Evolutionary conservation across 345 rosid genomes (phyloP).

Genomic region (Gossypium turneri): DNA sequence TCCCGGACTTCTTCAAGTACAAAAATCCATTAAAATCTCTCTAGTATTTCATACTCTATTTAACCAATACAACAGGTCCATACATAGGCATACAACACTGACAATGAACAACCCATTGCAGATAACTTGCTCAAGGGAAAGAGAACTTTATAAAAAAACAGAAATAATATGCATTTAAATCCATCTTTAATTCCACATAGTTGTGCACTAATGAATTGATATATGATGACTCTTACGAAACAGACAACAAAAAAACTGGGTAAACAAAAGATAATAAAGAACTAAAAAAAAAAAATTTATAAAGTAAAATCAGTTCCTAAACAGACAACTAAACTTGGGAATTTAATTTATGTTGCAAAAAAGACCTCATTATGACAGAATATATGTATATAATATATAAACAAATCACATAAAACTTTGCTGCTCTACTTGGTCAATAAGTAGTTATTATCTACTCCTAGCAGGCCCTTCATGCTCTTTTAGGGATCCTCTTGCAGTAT

Average conservation of each 20-base stretch:
- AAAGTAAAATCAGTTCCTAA: constrained; percentile 18
- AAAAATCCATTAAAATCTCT: too few species aligned
- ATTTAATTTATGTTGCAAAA: constrained; percentile 41
- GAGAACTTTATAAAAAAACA: not conserved
- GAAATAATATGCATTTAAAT: not conserved
- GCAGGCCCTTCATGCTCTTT: constrained; percentile 26
- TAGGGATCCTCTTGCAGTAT: constrained; percentile 21
- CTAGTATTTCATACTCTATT: too few species aligned
- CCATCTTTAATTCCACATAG: not conserved
- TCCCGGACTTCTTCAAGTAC: too few species aligned
- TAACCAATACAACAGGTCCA: too few species aligned
- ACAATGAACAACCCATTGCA: not conserved
- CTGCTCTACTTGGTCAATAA: constrained; percentile 47
- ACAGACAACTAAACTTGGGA: constrained; percentile 36
- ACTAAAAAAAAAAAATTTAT: not conserved
- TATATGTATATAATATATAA: constrained; percentile 53
- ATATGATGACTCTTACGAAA: not conserved
- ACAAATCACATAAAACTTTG: constrained; percentile 40
- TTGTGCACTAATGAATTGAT: not conserved
- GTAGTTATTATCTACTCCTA: constrained; percentile 45
- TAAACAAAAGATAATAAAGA: not conserved
- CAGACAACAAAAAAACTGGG: constrained; percentile 15
- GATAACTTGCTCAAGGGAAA: not conserved
- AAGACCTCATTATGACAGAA: constrained; percentile 33
- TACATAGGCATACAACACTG: too few species aligned